Evolutionary conservation across 1,139 yeast species (phyloP), one percentile per base, ranked within the genome.

Genomic region (Yamadazyma jaroonii): DNA sequence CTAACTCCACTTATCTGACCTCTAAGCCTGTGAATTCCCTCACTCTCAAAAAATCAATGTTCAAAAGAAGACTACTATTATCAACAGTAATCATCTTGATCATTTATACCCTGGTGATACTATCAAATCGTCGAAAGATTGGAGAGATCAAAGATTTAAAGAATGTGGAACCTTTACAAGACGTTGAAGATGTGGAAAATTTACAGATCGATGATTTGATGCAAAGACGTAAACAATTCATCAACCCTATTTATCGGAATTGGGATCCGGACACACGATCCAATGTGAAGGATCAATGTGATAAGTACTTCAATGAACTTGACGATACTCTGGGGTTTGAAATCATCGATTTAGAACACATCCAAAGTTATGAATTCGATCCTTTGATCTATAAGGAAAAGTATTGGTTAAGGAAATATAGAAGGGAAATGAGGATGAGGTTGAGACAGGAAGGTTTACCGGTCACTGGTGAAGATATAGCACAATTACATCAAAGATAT

Each of bases 341-440:
- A 10, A 44, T 54, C 11, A 39, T 52, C 10, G 52, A 55, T 34
- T 27, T 58, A 23, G 56, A 59, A 32, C 38, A 41, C 10, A 42
- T 49, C 8, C 41, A 41, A 20, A 40, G 37, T 30, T 47, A 43
- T 37, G 42, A 48, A 2, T 49, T 53, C 40, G 55, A 60, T 34
- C 49, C 45, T 5, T 32, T 45, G 8, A 38, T 65, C 3, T 66
- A 61, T 42, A 53, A 58, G 32, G 52, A 56, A 38, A 51, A 46
- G 20, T 47, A 52, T 35, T 67, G 67, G 65, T 26, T 61, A 9
- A 42, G 56, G 29, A 51, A 48, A 15, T 48, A 45, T 40, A 43
- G 37, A 34, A 43, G 37, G 27, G 39, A 37, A 9, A 29, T 37
- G 11, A 46, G 46, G 32, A 38, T 36, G 31, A 35, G 42, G 27